These are phyloP conservation scores for Fomitopsis pulvina DNA, from an alignment of 768 basidiomycete species.

Conservation along the genomic window DNA sequence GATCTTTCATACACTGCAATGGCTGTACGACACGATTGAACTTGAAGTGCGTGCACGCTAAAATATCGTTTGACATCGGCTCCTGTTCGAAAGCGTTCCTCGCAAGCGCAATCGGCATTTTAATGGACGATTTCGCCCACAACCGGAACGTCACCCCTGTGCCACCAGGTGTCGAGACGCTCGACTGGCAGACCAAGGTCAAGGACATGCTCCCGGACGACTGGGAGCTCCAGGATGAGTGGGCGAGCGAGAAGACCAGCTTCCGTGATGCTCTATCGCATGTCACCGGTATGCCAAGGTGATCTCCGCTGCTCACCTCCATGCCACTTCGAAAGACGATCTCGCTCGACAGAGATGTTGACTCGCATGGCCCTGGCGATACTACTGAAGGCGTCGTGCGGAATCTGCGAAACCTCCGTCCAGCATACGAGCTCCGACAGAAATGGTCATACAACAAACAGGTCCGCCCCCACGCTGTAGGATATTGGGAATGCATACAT, in stretches of 20 bases:
- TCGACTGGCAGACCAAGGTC: conserved; percentile 27
- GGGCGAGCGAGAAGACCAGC: conserved; percentile 29
- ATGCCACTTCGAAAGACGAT: not conserved
- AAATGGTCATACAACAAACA: conserved; percentile 34
- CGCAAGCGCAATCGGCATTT: conserved; percentile 21
- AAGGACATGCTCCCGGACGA: conserved; percentile 31
- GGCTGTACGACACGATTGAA: too few species aligned
- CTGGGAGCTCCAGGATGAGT: conserved; percentile 28
- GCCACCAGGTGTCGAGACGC: conserved; percentile 9
- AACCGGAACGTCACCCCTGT: conserved; percentile 22
- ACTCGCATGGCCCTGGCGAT: conserved; percentile 25
- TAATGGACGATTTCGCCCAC: conserved; percentile 27
- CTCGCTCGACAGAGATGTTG: conserved; percentile 25
- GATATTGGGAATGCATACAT: too few species aligned
- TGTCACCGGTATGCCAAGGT: conserved; percentile 34
- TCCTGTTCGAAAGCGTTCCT: conserved; percentile 29
- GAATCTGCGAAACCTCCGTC: conserved; percentile 25
- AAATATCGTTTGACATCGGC: conserved; percentile 26
- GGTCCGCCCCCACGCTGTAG: conserved; percentile 17
- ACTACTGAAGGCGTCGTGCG: conserved; percentile 18
- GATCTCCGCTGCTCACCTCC: not conserved
- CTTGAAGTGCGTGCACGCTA: not conserved
- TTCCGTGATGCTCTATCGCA: conserved; percentile 35
- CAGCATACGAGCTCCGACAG: conserved; percentile 31
- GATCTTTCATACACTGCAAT: too few species aligned